These are phyloP conservation scores for Melocanna baccifera DNA, from an alignment of 176 grass and related monocot genomes.

Conservation along the genomic window DNA sequence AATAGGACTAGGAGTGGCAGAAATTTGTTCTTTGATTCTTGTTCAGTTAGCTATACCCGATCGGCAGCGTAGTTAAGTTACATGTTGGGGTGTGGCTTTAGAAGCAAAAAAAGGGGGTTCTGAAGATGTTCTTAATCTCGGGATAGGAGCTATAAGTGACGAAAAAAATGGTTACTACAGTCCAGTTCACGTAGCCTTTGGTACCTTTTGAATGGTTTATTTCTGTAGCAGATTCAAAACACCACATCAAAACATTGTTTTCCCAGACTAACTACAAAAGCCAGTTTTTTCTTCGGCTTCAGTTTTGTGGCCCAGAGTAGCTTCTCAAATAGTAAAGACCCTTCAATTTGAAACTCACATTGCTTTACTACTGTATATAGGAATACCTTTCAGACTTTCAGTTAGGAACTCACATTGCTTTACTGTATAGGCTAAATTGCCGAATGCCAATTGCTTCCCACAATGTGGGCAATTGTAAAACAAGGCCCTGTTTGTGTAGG, in stretches of 20 bases:
- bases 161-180: background rate
- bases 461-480: background rate
- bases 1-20: background rate
- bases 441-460: background rate
- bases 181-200: background rate
- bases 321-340: background rate
- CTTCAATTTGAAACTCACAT: background rate
- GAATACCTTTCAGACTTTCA: background rate
- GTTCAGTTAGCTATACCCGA: background rate
- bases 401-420: background rate
- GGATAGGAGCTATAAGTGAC: background rate
- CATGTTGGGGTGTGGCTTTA: background rate
- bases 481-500: background rate
- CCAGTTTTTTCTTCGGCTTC: background rate
- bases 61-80: background rate
- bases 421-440: background rate
- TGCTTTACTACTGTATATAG: background rate
- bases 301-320: background rate
- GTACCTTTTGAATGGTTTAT: background rate
- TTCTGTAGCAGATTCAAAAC: background rate
- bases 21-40: background rate
- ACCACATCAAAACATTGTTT: background rate
- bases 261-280: background rate
- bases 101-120: background rate
- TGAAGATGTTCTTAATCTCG: background rate